Base-by-base conservation (phyloP, 2,329 filamentous ascomycete genomes). In the Lasiodiplodia sp. region DNA sequence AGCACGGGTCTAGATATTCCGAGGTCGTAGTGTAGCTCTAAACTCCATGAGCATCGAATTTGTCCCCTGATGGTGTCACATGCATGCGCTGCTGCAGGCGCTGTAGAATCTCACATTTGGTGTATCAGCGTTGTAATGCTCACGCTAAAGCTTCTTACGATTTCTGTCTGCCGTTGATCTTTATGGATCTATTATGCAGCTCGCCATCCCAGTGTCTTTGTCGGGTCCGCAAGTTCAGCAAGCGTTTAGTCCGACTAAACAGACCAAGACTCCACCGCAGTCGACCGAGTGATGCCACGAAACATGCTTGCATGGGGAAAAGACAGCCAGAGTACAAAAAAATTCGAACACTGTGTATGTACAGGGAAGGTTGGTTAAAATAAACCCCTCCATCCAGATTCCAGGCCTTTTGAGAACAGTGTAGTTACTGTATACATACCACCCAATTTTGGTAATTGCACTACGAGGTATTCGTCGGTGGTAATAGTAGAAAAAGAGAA, bases 321-420 rank as follows among this genome's bases (percentile, higher is more conserved):
- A 25, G 63, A 47, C 31, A 66, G 31, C 16, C 18, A n/a, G 14
- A 49, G 47, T 34, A 57, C 47, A 57, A n/a, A 49, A 47, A 57
- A 47, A 49, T 21, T 44, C 21, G 18, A 57, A 49, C 14, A 65
- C 49, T 23, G 37, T 18, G 25, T 65, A 65, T 53, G 34, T 55
- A 65, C 62, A 65, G 7, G 62, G 58, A 63, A 63, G 23, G 44
- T 63, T 49, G 40, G 52, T n/a, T 57, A 51, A 63, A 44, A 63
- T 18, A 51, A 34, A 51, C 18, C 40, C n/a, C 58, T 63, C 58
- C 44, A 34, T 28, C 58, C 25, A 47, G 12, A 34, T 51, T 31
- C 58, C 58, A 63, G 21, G 4, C 44, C 28, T 28, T 51, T 37
- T 63, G 10, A 21, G 34, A 63, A 28, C 58, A 23, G 60, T 64